These are phyloP conservation scores for Silene conica DNA, from an alignment of 148 eudicot species.

Conservation along the genomic window DNA sequence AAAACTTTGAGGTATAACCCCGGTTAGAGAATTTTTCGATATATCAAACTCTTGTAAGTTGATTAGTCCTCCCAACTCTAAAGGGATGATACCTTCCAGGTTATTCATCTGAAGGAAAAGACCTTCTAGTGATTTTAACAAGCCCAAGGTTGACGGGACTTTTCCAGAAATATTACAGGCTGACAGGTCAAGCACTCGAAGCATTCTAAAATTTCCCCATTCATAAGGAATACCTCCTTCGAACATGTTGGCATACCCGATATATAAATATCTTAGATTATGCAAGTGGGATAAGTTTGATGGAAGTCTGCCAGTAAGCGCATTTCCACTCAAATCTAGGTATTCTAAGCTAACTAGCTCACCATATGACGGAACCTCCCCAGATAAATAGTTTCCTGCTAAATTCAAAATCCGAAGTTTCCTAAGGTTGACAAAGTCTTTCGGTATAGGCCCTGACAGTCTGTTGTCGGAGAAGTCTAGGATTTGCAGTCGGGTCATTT, in stretches of 20 bases:
- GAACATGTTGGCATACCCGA: constrained; percentile 26
- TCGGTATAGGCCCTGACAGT: constrained; percentile 21
- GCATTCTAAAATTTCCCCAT: constrained; percentile 24
- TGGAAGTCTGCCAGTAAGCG: constrained; percentile 31
- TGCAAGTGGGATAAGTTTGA: constrained; percentile 24
- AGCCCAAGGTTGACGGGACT: constrained; percentile 31
- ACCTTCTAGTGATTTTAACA: constrained; percentile 14
- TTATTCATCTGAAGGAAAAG: constrained; percentile 19
- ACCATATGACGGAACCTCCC: constrained; percentile 28
- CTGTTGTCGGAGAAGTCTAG: constrained; percentile 21
- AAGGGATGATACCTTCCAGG: constrained; percentile 28
- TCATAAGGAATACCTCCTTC: constrained; percentile 39
- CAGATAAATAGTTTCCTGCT: constrained; percentile 26
- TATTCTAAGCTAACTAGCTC: constrained; percentile 19
- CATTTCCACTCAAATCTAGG: constrained; percentile 23
- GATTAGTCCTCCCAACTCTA: constrained; percentile 12
- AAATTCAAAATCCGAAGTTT: constrained; percentile 13
- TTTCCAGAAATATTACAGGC: constrained; percentile 25
- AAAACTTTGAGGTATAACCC: constrained; percentile 36
- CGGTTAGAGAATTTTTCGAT: constrained; percentile 17
- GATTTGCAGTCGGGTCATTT: constrained; percentile 16
- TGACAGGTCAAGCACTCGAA: constrained; percentile 19
- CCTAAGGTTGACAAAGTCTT: constrained; percentile 3
- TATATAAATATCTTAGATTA: constrained; percentile 6
- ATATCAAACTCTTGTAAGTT: constrained; percentile 21